Conservation (phyloP, 495 filamentous ascomycete genomes). For the Penicillium taxi region DNA sequence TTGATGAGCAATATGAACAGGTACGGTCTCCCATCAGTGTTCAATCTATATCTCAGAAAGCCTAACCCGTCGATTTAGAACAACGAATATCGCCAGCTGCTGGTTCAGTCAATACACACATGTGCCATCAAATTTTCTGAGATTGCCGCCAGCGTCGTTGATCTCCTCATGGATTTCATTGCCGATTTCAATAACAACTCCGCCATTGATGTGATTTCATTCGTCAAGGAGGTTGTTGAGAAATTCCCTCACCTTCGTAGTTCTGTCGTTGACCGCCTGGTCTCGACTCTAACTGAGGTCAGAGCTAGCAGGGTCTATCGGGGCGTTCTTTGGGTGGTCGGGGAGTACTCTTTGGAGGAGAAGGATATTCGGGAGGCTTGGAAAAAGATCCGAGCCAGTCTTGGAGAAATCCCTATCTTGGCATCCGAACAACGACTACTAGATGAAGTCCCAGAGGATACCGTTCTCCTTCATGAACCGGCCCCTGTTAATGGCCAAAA, state of each 20-base stretch:
- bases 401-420: slow-evolving; percentile 96
- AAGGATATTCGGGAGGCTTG: slow-evolving; percentile 93
- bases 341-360: slow-evolving; percentile 91
- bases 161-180: slow-evolving; percentile 98
- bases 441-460: slow-evolving; percentile 67
- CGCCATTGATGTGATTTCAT: slow-evolving; percentile 94
- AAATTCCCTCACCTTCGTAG: slow-evolving; percentile 87
- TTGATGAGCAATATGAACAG: slow-evolving; percentile 98
- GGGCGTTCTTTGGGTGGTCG: slow-evolving; percentile 94
- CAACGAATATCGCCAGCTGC: slow-evolving; percentile 87
- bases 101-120: slow-evolving; percentile 95
- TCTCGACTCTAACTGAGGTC: slow-evolving; percentile 86
- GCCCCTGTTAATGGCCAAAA: slow-evolving; percentile 83
- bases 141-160: slow-evolving; percentile 93
- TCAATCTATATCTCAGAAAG: neutral
- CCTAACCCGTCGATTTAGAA: slow-evolving; percentile 45
- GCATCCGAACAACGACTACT: slow-evolving; percentile 90
- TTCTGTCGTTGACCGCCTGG: slow-evolving; percentile 79
- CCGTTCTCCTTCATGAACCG: slow-evolving; percentile 57
- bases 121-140: slow-evolving; percentile 99
- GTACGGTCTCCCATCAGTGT: slow-evolving; percentile 27
- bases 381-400: slow-evolving; percentile 88
- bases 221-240: slow-evolving; percentile 98
- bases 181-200: slow-evolving; percentile 96
- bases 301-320: slow-evolving; percentile 96